phyloP scores from a whole-genome alignment of 23 red algal species.

The Gracilaria gracilis region DNA sequence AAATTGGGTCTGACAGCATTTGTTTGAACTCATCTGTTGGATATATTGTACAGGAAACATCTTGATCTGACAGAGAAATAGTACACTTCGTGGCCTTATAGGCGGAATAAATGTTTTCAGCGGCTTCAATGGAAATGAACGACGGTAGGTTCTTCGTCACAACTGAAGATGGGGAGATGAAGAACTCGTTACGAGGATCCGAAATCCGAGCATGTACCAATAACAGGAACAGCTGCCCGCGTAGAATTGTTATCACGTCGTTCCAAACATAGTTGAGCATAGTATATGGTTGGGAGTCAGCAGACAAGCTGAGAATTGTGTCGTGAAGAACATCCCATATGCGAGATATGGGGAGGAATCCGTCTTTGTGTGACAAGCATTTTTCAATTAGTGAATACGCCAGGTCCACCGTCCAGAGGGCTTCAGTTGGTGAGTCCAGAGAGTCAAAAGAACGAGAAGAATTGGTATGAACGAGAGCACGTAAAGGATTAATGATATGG shows the following conservation, averaged over 20 bases:
- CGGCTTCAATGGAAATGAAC: slow-evolving; percentile 2
- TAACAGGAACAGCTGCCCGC: slow-evolving; percentile 12
- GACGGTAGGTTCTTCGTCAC: slow-evolving; percentile 8
- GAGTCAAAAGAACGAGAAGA: background rate
- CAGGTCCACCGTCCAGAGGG: background rate
- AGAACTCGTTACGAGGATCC: slow-evolving; percentile 27
- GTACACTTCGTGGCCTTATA: slow-evolving; percentile 13
- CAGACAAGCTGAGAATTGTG: background rate
- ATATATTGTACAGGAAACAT: slow-evolving; percentile 6
- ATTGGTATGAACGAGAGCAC: background rate
- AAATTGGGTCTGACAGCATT: slow-evolving; percentile 6
- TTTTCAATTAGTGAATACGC: background rate
- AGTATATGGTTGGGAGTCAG: background rate
- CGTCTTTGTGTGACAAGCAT: background rate
- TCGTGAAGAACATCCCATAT: slow-evolving; percentile 1
- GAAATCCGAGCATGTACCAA: slow-evolving; percentile 28
- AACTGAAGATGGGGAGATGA: slow-evolving; percentile 24
- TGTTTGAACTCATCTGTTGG: slow-evolving; percentile 28
- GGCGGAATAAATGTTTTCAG: slow-evolving; percentile 21
- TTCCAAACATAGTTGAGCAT: slow-evolving; percentile 15
- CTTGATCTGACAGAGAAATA: slow-evolving; percentile 2
- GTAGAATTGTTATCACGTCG: slow-evolving; percentile 29
- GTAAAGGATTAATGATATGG: slow-evolving; percentile 9
- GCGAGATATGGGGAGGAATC: background rate
- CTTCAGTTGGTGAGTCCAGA: background rate